These are phyloP conservation scores for Pythium scleroteichum DNA, from an alignment of 352 stramenopile genomes.

Conservation along the genomic window DNA sequence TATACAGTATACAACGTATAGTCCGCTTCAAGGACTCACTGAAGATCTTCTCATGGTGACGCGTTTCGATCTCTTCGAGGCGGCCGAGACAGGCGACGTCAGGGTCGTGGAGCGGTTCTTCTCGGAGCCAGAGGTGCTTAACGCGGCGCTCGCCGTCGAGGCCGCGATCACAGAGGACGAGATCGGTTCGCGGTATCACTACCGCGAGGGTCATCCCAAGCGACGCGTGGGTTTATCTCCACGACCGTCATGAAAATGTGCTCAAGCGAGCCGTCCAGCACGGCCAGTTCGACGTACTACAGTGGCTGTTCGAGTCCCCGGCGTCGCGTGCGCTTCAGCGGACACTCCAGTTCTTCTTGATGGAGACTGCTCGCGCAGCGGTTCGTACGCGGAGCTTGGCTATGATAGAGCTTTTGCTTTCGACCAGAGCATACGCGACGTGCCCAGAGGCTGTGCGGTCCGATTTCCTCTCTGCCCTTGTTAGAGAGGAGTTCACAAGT, in stretches of 20 bases:
- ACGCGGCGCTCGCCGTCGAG: slow-evolving; percentile 2
- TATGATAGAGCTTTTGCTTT: slow-evolving; percentile 8
- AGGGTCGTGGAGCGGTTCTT: slow-evolving; percentile 13
- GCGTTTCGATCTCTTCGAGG: slow-evolving; percentile 12
- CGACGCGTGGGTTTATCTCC: slow-evolving; percentile 6
- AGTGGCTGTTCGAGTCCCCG: slow-evolving; percentile 13
- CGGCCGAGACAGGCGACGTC: slow-evolving; percentile 18
- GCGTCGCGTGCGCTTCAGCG: background rate
- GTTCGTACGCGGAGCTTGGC: background rate
- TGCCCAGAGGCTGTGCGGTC: background rate
- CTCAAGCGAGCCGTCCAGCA: background rate
- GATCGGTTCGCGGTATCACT: background rate
- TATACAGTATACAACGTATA: background rate
- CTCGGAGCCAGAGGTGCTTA: background rate
- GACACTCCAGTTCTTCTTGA: slow-evolving; percentile 11
- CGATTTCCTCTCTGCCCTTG: background rate
- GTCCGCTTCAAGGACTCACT: background rate
- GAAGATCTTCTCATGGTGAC: background rate
- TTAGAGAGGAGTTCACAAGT: background rate
- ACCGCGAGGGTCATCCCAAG: background rate
- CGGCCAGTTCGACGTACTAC: background rate
- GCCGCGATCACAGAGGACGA: background rate
- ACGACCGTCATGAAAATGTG: background rate
- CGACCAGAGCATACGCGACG: background rate
- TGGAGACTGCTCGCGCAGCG: background rate